These are phyloP conservation scores for Aureobasidium sp. DNA, from an alignment of 2,329 filamentous ascomycete genomes.

Conservation along the genomic window DNA sequence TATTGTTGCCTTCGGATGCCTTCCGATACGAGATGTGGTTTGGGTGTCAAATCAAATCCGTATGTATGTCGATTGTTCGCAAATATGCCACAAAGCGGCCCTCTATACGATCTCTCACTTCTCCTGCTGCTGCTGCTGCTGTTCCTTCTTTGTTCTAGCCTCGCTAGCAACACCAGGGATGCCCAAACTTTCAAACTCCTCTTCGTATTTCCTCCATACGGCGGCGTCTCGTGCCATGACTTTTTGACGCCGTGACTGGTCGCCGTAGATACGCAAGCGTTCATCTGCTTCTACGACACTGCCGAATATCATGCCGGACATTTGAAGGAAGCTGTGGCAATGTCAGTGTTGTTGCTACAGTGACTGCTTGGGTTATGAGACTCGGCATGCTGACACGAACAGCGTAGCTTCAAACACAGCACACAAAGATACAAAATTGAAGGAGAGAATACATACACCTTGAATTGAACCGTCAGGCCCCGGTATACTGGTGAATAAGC, in stretches of 20 bases:
- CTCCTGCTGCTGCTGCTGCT: not conserved
- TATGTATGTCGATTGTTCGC: not conserved
- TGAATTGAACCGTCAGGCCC: constrained; percentile 66
- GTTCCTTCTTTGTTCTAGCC: constrained; percentile 3
- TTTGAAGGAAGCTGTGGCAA: constrained; percentile 62
- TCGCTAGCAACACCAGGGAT: constrained; percentile 11
- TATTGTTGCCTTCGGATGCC: not conserved
- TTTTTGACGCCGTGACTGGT: constrained; percentile 57
- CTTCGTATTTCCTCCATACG: constrained; percentile 61
- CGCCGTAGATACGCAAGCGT: constrained; percentile 60
- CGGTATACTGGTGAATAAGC: constrained; percentile 64
- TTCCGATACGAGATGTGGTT: not conserved
- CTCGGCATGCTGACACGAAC: not conserved
- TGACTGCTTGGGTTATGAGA: too few species aligned
- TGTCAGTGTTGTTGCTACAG: not conserved
- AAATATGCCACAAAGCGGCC: not conserved
- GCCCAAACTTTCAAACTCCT: constrained; percentile 45
- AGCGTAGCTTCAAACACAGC: constrained; percentile 20
- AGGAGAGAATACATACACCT: constrained; percentile 52
- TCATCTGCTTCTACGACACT: constrained; percentile 69
- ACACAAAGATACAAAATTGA: constrained; percentile 14
- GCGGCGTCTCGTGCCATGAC: constrained; percentile 58
- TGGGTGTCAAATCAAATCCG: not conserved
- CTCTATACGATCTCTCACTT: not conserved
- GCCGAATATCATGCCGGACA: constrained; percentile 79